These are phyloP conservation scores for Xylaria scruposa DNA, from an alignment of 495 filamentous ascomycete genomes.

Conservation along the genomic window DNA sequence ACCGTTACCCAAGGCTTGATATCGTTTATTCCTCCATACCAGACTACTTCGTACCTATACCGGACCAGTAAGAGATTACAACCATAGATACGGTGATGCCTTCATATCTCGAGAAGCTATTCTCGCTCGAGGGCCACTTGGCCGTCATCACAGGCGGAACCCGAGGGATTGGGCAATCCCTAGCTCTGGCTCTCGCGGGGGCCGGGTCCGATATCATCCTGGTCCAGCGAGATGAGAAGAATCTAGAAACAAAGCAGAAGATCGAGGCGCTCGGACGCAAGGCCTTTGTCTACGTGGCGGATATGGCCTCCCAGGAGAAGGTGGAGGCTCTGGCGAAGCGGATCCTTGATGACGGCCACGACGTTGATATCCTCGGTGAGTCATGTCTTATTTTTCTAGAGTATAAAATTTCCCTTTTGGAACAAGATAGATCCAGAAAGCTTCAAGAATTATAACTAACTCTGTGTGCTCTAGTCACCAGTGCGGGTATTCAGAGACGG, in stretches of 20 bases:
- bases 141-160: slow-evolving; percentile 74
- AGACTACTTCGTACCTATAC: neutral
- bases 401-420: too few species aligned
- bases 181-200: slow-evolving; percentile 58
- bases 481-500: slow-evolving; percentile 27
- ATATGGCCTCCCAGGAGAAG: slow-evolving; percentile 27
- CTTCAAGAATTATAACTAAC: too few species aligned
- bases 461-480: neutral
- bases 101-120: slow-evolving; percentile 63
- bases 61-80: neutral
- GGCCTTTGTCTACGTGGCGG: slow-evolving; percentile 26
- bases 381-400: too few species aligned
- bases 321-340: slow-evolving; percentile 40
- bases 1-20: neutral
- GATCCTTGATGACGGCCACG: slow-evolving; percentile 38
- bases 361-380: slow-evolving; percentile 31
- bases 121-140: slow-evolving; percentile 73
- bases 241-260: slow-evolving; percentile 25
- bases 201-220: slow-evolving; percentile 28
- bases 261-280: slow-evolving; percentile 27
- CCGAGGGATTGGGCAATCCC: slow-evolving; percentile 69
- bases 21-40: neutral
- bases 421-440: too few species aligned
- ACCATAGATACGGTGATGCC: neutral
- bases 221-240: slow-evolving; percentile 27